Evolutionary conservation across 345 rosid species (phyloP), one percentile per base, ranked within the genome.

Genomic region (Ailanthus altissimus): DNA sequence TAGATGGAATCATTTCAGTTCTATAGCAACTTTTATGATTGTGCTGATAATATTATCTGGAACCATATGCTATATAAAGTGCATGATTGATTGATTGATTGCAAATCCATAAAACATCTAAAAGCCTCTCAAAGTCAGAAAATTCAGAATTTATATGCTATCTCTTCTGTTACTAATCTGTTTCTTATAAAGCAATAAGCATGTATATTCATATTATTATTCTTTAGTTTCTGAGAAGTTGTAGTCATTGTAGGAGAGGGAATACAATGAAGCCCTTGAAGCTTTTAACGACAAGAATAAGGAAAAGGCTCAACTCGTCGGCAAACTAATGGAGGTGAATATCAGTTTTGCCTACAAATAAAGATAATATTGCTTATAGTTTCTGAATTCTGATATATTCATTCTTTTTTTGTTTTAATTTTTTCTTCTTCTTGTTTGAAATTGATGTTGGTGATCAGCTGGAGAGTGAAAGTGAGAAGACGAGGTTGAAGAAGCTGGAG

Each of bases 401-500:
- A 18, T 53, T 53, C 1, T 6, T 2, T 53, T 6, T 18, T 53
- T 21, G 20, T 8, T 6, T 51, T 21, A 51, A 51, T 51, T 51
- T 51, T 47, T 26, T 12, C 8, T 20, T 3, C 6, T 51, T 42
- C n/a, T 18, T 32, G 12, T 81, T 14, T 45, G 42, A 26, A n/a
- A 28, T 8, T 42, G 53, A 3, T 21, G 49, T 77, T 36, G 72
- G 16, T 78, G 66, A 56, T 51, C 81, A 93, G 99, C 80, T 96
- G 86, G 93, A 85, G 71, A 75, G 83, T 10, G 97, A 96, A 84
- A 96, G 99, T 57, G 99, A 96, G 88, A 91, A 62, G 47, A 42
- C 83, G 51, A 85, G 99, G 81, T 84, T 91, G 94, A 84, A 86
- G 89, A 96, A 96, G 83, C 94, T 95, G 49, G 99, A 93, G 56